Evolutionary conservation across 2,329 filamentous ascomycete species (phyloP), one percentile per base, ranked within the genome.

Genomic region (Ploettnerulaceae sp.): DNA sequence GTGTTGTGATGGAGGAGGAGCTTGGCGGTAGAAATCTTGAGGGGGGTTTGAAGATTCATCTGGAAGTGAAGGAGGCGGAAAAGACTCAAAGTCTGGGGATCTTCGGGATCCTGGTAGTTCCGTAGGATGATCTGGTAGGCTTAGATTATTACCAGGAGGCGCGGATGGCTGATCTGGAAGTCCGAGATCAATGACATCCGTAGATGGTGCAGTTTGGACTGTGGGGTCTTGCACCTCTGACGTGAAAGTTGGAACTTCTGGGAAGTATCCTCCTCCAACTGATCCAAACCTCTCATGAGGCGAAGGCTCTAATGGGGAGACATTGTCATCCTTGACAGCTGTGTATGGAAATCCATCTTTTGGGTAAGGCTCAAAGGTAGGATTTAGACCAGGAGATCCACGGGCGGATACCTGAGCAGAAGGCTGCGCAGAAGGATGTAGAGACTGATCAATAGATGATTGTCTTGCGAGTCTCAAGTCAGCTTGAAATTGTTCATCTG

Each of bases 221-320:
- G 55, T 57, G n/a, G 57, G 35, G 24, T 57, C 52, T 37, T 44
- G 53, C 9, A 45, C 25, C 36, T 61, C 58, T 7, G 59, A 51
- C 32, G 60, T 61, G 48, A 61, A 63, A 17, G 57, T 64, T 38
- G 61, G 61, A n/a, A 75, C 67, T 39, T 68, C 65, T 3, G 77
- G 77, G 49, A 81, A 81, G 63, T 81, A 81, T 35, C 76, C 77
- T 11, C 75, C 76, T 15, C 75, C 75, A 5, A 74, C 62, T 5
- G 75, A 78, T 8, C 66, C 67, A 36, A 71, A 67, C 37, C 73
- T 67, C 12, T 67, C 67, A 25, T 64, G 60, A 1, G 61, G 61
- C 9, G 69, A 66, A 31, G 70, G 64, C 15, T 73, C 74, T 17
- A 76, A 65, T 1, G 76, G 75, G n/a, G 76, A 77, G 3, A 77